Base-by-base conservation (phyloP, 768 basidiomycete species). In the Mycena filopes region DNA sequence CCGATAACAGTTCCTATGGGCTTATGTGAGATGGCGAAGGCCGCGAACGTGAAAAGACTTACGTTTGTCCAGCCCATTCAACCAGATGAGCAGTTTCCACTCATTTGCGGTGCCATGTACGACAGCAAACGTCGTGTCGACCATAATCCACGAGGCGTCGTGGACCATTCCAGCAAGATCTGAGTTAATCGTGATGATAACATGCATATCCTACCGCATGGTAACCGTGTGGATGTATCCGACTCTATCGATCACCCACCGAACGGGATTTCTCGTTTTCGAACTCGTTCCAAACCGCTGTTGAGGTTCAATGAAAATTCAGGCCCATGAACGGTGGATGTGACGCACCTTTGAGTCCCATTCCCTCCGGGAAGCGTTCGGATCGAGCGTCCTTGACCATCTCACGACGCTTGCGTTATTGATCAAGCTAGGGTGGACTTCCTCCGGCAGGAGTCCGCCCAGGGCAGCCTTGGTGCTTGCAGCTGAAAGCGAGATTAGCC, bases 61-160 rank as follows among this genome's bases (percentile, higher is more conserved):
- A 63, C 60, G 26, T 31, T 55, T 53, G 23, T 63, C 51, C 3
- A 63, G 18, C 2, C 29, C 25, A 21, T 29, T 47, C 29, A 54
- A 36, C 62, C 62, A 63, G 31, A 63, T 57, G 1, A 63, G 29
- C 20, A 63, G 42, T 33, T 57, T 63, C 62, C 62, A 63, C 25
- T 55, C 62, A 41, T 63, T 63, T 1, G 62, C 57, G 1, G 8
- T 50, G 8, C 55, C 55, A 16, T 55, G 51, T 3, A 63, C 54
- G 8, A 55, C 54, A 18, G 25, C 45, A 29, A 63, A 63, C 13
- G 62, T 63, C 3, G 62, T 63, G 16, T 63, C 62, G n/a, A 63
- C 62, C 62, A 63, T 63, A n/a, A 63, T 36, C 36, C 36, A 36
- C 36, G 36, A 36, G 10, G 36, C 36, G 15, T 36, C 36, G 36